Percentiles rank a stretch among this genome's conserved stretches.
phyloP scores from a whole-genome alignment of 2,329 filamentous ascomycete genomes.

The Rutstroemia sp. region DNA sequence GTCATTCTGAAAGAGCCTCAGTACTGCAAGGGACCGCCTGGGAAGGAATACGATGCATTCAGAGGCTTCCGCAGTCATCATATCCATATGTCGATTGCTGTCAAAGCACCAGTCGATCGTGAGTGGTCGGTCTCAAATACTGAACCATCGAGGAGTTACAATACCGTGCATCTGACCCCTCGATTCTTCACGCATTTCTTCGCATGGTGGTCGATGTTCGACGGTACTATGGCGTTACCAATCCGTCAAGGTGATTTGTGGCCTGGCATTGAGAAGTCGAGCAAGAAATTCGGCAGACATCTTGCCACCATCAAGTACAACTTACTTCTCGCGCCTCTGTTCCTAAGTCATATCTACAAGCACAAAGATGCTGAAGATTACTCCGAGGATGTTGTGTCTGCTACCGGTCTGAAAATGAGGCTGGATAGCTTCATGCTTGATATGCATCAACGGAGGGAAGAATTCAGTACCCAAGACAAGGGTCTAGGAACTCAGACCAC shows the following conservation, averaged over 20 bases:
- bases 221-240: slow-evolving; percentile 87
- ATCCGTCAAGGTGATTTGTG: slow-evolving; percentile 88
- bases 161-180: slow-evolving; percentile 88
- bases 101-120: slow-evolving; percentile 77
- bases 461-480: slow-evolving; percentile 76
- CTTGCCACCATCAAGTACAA: slow-evolving; percentile 99
- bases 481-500: slow-evolving; percentile 69
- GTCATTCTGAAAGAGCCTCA: slow-evolving; percentile 78
- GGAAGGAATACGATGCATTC: slow-evolving; percentile 79
- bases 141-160: slow-evolving; percentile 82
- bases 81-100: slow-evolving; percentile 89
- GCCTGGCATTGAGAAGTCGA: slow-evolving; percentile 89
- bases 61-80: slow-evolving; percentile 93
- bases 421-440: slow-evolving; percentile 97
- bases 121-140: slow-evolving; percentile 75
- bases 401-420: slow-evolving; percentile 92
- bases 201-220: slow-evolving; percentile 95
- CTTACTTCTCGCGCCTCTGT: slow-evolving; percentile 81
- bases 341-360: slow-evolving; percentile 96
- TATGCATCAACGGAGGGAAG: slow-evolving; percentile 86
- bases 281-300: slow-evolving; percentile 96
- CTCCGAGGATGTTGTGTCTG: slow-evolving; percentile 69
- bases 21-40: slow-evolving; percentile 53
- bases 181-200: slow-evolving; percentile 98
- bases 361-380: slow-evolving; percentile 93